Evolutionary conservation across 306 rosid genomes (phyloP).

Genomic region (Alnus glutinosa): DNA sequence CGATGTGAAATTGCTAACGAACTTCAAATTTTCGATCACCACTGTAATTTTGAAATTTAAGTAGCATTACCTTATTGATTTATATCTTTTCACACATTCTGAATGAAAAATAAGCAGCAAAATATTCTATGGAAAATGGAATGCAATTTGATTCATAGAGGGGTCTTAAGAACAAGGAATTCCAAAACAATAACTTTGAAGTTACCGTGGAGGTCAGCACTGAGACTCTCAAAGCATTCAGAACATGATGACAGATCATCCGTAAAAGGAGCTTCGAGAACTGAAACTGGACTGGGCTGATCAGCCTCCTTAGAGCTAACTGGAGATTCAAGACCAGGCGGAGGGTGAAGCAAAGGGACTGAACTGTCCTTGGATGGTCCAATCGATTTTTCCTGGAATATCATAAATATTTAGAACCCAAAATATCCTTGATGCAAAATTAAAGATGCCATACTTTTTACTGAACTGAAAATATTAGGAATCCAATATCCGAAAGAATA

Average conservation of each 20-base stretch:
- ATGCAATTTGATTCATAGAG: neutral
- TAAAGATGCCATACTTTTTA: slow-evolving; percentile 8
- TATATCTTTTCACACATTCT: neutral
- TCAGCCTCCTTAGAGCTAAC: slow-evolving; percentile 73
- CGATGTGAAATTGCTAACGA: neutral
- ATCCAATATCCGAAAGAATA: neutral
- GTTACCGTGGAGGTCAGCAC: slow-evolving; percentile 85
- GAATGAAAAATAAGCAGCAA: neutral
- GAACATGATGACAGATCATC: slow-evolving; percentile 84
- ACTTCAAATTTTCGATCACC: neutral
- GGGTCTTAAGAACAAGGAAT: slow-evolving; percentile 5
- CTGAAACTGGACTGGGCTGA: slow-evolving; percentile 97
- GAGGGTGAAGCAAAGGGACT: slow-evolving; percentile 39
- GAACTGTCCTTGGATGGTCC: slow-evolving; percentile 46
- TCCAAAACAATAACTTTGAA: slow-evolving; percentile 23
- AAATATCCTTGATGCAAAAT: slow-evolving; percentile 14
- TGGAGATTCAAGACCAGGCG: slow-evolving; percentile 53
- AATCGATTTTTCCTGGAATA: slow-evolving; percentile 56
- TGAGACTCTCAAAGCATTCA: slow-evolving; percentile 91
- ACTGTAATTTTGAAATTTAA: neutral
- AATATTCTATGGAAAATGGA: neutral
- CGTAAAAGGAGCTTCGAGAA: slow-evolving; percentile 74
- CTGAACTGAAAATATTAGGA: slow-evolving; percentile 19
- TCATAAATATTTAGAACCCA: slow-evolving; percentile 29
- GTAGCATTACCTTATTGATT: neutral